phyloP scores from a whole-genome alignment of 2,329 filamentous ascomycete genomes.

The Beauveria rudraprayagi region DNA sequence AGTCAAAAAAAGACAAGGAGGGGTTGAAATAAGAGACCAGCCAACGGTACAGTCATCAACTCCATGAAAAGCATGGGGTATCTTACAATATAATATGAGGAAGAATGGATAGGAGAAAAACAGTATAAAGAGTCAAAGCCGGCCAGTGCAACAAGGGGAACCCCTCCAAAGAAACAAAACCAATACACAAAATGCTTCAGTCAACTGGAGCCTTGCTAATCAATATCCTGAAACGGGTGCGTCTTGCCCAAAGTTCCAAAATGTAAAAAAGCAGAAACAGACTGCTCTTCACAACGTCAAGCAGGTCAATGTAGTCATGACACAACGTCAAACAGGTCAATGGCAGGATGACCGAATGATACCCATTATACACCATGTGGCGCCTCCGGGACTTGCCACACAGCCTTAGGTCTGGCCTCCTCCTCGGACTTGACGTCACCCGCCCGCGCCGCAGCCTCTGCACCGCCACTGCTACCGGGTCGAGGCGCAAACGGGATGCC shows the following conservation, averaged over 20 bases:
- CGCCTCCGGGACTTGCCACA: constrained; percentile 22
- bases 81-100: constrained; percentile 14
- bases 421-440: neutral
- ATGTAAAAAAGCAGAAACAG: neutral
- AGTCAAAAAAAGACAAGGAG: neutral
- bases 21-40: neutral
- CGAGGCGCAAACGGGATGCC: constrained; percentile 41
- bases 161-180: neutral
- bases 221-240: neutral
- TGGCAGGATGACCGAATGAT: neutral
- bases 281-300: neutral
- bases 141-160: neutral
- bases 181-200: neutral
- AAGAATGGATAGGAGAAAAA: neutral
- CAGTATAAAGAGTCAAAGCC: neutral
- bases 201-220: neutral
- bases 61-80: constrained; percentile 16
- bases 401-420: neutral
- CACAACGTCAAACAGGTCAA: neutral
- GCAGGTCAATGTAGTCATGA: neutral
- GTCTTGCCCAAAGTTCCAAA: neutral
- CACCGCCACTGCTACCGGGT: constrained; percentile 1
- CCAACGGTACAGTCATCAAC: constrained; percentile 11
- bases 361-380: neutral
- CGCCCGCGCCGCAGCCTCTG: neutral